phyloP scores from a whole-genome alignment of 208 protist genomes.

The Trichomonas vaginalis region DNA sequence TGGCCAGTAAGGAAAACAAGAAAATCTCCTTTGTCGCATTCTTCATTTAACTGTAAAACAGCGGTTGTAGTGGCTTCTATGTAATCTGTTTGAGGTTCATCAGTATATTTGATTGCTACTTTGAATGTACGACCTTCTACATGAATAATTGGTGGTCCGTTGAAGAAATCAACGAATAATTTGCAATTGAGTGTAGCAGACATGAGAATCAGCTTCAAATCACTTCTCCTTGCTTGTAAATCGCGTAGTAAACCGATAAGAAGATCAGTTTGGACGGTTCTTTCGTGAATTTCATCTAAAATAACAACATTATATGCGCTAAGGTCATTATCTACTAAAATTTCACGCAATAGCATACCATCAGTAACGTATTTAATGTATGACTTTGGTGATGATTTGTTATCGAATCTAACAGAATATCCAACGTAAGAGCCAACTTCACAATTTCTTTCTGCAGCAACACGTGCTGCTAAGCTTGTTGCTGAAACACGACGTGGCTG shows the following conservation, averaged over 20 bases:
- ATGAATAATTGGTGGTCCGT: slow-evolving; percentile 56
- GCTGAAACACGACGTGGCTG: slow-evolving; percentile 62
- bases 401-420: slow-evolving; percentile 53
- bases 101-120: slow-evolving; percentile 34
- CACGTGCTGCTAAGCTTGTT: slow-evolving; percentile 47
- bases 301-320: slow-evolving; percentile 81
- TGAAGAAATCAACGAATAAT: slow-evolving; percentile 82
- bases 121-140: slow-evolving; percentile 33
- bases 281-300: slow-evolving; percentile 92
- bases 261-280: slow-evolving; percentile 65
- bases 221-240: not conserved
- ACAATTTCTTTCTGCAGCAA: slow-evolving; percentile 46
- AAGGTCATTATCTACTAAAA: slow-evolving; percentile 63
- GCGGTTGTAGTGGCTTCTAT: slow-evolving; percentile 30
- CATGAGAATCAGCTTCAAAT: slow-evolving; percentile 32
- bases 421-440: slow-evolving; percentile 38
- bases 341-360: slow-evolving; percentile 51
- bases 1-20: slow-evolving; percentile 55
- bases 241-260: slow-evolving; percentile 57
- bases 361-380: slow-evolving; percentile 49
- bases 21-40: slow-evolving; percentile 41
- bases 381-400: slow-evolving; percentile 37
- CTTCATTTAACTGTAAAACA: slow-evolving; percentile 36
- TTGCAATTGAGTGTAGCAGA: slow-evolving; percentile 25
- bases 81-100: slow-evolving; percentile 37